Base-by-base conservation (phyloP, 2,329 filamentous ascomycete genomes). In the Leptosphaerulina australis region DNA sequence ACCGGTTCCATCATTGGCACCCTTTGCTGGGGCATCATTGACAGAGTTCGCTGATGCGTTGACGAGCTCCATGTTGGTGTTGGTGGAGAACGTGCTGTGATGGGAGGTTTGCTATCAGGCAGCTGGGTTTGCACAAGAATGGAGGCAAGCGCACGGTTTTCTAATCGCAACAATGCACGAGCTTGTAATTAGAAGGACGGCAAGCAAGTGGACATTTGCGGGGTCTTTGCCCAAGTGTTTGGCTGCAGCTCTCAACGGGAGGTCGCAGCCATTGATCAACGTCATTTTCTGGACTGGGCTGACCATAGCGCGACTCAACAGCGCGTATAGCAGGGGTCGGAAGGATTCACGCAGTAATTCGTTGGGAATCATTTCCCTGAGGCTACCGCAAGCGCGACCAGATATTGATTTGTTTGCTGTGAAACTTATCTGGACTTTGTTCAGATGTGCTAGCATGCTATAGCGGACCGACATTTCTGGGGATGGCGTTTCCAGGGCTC, bases 1-100 rank as follows among this genome's bases (percentile, higher is more conserved):
- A 90, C 88, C 88, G 53, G 88, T 90, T 72, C 88, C 88, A 68
- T 91, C 88, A 40, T 81, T 84, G 40, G 86, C 81, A 34, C 85
- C 73, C 37, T 81, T 74, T 51, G 76, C 76, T 21, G 79, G 74
- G 44, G 78, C 74, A 52, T 76, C 76, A 29, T 66, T 68, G 44
- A 79, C 64, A 48, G 75, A 76, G 66, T 79, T 78, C 33, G 70
- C 69, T 28, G 77, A 77, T 33, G 71, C 66, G 54, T 75, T 68
- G 68, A 77, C 79, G 61, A 78, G 66, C 47, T 68, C 64, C 69
- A 69, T 71, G 59, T 58, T 63, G 53, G 53, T 46, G 39, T 40
- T 47, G 52, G 37, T 45, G 51, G 38, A 53, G 49, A 41, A 48
- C 37, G 28, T 31, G 50, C 44, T 52, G 54, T 36, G 41, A 50